Percentiles rank a stretch among this genome's conserved stretches.
These are phyloP conservation scores for Solanum chilense DNA, from an alignment of 257 asterid species.

Conservation along the genomic window DNA sequence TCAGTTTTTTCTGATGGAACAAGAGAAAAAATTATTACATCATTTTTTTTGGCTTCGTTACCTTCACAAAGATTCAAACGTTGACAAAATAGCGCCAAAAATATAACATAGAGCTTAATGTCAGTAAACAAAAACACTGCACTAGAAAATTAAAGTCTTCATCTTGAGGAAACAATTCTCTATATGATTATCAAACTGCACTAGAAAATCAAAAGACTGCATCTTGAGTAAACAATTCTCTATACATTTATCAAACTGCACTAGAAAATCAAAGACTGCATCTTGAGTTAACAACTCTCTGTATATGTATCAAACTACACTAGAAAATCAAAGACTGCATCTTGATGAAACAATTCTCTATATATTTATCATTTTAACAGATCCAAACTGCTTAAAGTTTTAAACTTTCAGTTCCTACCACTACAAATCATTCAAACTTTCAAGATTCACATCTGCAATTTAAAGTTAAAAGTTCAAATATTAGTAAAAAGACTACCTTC, in stretches of 20 bases:
- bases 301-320: background rate
- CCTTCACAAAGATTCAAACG: background rate
- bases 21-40: constrained; percentile 5
- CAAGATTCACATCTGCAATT: background rate
- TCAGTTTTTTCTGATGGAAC: constrained; percentile 34
- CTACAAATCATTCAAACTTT: background rate
- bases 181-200: no score
- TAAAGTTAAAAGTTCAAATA: background rate
- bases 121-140: background rate
- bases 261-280: background rate
- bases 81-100: background rate
- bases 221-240: background rate
- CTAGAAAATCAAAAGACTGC: background rate
- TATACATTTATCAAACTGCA: background rate
- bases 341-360: background rate
- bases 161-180: no score
- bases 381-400: background rate
- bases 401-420: background rate
- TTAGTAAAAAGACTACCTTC: constrained; percentile 14
- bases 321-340: background rate
- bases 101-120: background rate
- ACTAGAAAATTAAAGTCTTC: background rate
- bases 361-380: background rate
- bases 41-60: background rate
- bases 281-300: no score